These are phyloP conservation scores for Candida patagonica DNA, from an alignment of 805 yeast species.

Conservation along the genomic window DNA sequence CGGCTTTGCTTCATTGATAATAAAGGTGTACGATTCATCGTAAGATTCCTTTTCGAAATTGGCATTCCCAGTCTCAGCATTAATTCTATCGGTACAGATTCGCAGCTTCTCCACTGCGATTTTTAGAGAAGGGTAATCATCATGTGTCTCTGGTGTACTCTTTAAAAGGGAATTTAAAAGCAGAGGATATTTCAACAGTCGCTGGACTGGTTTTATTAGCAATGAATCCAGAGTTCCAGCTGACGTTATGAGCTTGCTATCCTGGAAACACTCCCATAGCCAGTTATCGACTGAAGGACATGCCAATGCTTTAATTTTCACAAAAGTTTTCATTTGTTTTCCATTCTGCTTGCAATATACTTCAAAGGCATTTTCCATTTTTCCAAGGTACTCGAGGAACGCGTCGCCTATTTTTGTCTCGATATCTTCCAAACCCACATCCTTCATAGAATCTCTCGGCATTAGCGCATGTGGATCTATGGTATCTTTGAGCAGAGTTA, in stretches of 20 bases:
- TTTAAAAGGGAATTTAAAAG: conserved; percentile 27
- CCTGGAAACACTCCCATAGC: conserved; percentile 26
- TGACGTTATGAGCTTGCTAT: conserved; percentile 24
- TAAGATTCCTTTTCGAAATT: not conserved
- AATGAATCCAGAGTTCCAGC: conserved; percentile 35
- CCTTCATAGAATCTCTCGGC: conserved; percentile 11
- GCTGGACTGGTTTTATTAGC: conserved; percentile 37
- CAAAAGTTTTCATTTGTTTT: conserved; percentile 23
- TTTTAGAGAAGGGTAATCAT: conserved; percentile 34
- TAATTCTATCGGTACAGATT: conserved; percentile 18
- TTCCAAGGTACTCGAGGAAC: conserved; percentile 21
- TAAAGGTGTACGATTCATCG: conserved; percentile 1
- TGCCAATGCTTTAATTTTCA: conserved; percentile 17
- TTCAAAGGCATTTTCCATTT: conserved; percentile 27
- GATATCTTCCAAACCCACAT: conserved; percentile 15
- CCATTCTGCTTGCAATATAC: conserved; percentile 26
- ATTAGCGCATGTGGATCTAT: conserved; percentile 25
- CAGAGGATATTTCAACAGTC: conserved; percentile 35
- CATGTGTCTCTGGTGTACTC: conserved; percentile 30
- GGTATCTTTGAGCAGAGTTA: conserved; percentile 20
- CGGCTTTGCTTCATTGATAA: too few species aligned
- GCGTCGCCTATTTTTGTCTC: conserved; percentile 27
- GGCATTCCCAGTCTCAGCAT: conserved; percentile 6
- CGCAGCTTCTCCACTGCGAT: conserved; percentile 16
- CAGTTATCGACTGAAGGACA: conserved; percentile 24